These are phyloP conservation scores for Huiozyma sinensis DNA, from an alignment of 805 yeast genomes.

Conservation along the genomic window DNA sequence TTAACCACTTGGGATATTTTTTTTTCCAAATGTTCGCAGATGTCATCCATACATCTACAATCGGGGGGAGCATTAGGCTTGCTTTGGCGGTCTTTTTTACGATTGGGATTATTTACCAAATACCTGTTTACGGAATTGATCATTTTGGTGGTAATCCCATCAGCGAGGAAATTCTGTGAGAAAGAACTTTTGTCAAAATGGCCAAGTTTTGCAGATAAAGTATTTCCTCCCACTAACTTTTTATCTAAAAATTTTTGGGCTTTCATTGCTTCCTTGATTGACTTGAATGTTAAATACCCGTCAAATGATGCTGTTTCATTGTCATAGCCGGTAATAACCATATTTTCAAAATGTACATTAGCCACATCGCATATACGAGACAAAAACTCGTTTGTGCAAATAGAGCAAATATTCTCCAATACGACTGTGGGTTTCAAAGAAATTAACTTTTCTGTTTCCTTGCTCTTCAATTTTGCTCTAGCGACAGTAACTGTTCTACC, in stretches of 20 bases:
- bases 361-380: conserved; percentile 18
- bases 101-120: too few relatives aligned
- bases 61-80: too few relatives aligned
- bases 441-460: background rate
- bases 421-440: background rate
- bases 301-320: conserved; percentile 11
- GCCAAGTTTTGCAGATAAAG: too few relatives aligned
- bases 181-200: too few relatives aligned
- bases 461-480: conserved; percentile 13
- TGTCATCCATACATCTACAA: conserved; percentile 4
- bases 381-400: conserved; percentile 22
- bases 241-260: conserved; percentile 15
- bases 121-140: too few relatives aligned
- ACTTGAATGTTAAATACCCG: conserved; percentile 18
- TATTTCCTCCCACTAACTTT: conserved; percentile 20
- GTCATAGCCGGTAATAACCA: conserved; percentile 3
- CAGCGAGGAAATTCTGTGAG: too few relatives aligned
- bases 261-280: conserved; percentile 14
- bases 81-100: too few relatives aligned
- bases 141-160: too few relatives aligned
- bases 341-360: conserved; percentile 4
- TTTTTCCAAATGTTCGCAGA: conserved; percentile 10
- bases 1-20: conserved; percentile 25
- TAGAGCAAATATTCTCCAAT: conserved; percentile 19
- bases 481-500: conserved; percentile 19